Conservation (phyloP, 768 basidiomycete genomes). For the Naganishia friedmannii region DNA sequence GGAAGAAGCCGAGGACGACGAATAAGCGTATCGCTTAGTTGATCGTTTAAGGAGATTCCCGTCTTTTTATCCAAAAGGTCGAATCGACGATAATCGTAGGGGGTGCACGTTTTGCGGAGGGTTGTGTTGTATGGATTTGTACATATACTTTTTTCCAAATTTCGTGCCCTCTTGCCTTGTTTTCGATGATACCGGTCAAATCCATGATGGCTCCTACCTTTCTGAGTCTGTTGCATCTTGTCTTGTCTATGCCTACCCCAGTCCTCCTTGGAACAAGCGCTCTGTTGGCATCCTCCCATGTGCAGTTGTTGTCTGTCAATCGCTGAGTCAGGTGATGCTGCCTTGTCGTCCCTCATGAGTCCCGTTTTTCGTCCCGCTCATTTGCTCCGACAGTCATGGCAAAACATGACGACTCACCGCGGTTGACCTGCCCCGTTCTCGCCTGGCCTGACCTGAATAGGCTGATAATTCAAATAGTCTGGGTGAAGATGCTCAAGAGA, state of each 20-base stretch:
- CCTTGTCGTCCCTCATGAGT: too few relatives aligned
- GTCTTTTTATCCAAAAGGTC: not conserved
- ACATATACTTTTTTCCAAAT: conserved; percentile 9
- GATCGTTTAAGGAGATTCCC: not conserved
- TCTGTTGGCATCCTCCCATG: not conserved
- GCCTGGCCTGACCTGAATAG: too few relatives aligned
- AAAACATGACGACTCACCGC: too few relatives aligned
- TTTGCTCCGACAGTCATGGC: too few relatives aligned
- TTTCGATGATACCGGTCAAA: conserved; percentile 22
- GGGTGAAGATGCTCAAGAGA: too few relatives aligned
- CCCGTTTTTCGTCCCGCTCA: too few relatives aligned
- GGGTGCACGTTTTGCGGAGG: not conserved
- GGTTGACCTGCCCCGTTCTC: too few relatives aligned
- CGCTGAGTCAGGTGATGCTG: too few relatives aligned
- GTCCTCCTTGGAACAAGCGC: too few relatives aligned
- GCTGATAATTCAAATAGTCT: too few relatives aligned
- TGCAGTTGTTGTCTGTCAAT: too few relatives aligned
- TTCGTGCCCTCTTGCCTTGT: not conserved
- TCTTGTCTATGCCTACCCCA: not conserved
- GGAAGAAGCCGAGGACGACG: conserved; percentile 36
- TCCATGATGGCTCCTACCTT: not conserved
- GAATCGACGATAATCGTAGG: not conserved
- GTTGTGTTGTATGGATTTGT: conserved; percentile 23
- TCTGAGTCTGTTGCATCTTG: not conserved
- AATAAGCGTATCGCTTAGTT: conserved; percentile 19